Conservation (phyloP, 2,329 filamentous ascomycete species). For the Colletotrichum australisinense region DNA sequence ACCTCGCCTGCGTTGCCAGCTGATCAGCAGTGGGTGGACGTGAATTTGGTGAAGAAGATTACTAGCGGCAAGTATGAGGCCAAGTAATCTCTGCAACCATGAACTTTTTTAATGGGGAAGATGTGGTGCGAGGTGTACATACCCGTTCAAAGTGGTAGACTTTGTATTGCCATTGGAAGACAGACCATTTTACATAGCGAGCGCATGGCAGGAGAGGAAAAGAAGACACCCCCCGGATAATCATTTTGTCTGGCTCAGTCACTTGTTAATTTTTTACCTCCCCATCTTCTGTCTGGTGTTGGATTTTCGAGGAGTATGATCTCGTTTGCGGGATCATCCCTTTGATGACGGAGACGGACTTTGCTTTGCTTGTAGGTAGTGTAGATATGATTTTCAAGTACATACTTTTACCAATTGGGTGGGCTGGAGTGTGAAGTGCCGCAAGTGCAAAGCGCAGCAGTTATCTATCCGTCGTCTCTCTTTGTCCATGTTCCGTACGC, state of each 20-base stretch:
- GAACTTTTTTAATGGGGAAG: not conserved
- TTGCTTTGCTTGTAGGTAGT: slow-evolving; percentile 14
- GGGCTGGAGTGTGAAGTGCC: too few species aligned
- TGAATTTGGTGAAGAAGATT: slow-evolving; percentile 75
- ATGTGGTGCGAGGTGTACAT: slow-evolving; percentile 26
- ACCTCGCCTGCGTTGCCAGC: slow-evolving; percentile 36
- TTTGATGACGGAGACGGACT: not conserved
- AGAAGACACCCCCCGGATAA: slow-evolving; percentile 5
- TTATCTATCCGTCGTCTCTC: too few species aligned
- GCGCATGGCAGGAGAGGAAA: slow-evolving; percentile 21
- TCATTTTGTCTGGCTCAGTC: slow-evolving; percentile 9
- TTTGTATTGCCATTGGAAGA: slow-evolving; percentile 23
- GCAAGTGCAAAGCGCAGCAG: too few species aligned
- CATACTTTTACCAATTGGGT: not conserved
- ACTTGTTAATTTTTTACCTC: not conserved
- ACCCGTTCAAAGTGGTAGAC: slow-evolving; percentile 21
- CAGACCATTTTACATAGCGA: slow-evolving; percentile 34
- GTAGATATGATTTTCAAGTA: too few species aligned
- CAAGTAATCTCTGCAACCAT: slow-evolving; percentile 43
- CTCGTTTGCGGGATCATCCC: not conserved
- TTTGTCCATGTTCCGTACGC: too few species aligned
- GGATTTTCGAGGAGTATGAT: slow-evolving; percentile 10
- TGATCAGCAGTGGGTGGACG: slow-evolving; percentile 70
- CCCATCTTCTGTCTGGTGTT: not conserved
- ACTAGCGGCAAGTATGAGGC: slow-evolving; percentile 82